These are phyloP conservation scores for Ogataea paradorogensis DNA, from an alignment of 805 yeast genomes.

Conservation along the genomic window DNA sequence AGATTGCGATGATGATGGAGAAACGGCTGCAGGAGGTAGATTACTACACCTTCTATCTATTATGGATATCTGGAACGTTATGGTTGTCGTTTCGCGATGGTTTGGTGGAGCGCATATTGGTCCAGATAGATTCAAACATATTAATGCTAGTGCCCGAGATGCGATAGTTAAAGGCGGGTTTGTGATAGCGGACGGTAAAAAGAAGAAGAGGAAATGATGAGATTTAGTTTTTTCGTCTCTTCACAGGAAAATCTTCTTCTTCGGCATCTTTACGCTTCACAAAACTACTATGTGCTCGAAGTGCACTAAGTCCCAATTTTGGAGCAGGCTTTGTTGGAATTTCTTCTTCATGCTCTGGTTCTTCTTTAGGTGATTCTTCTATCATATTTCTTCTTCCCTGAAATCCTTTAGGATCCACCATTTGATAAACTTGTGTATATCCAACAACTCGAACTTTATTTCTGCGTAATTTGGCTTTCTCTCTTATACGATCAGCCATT, in stretches of 20 bases:
- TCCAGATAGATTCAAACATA: slow-evolving; percentile 91
- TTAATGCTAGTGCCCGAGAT: slow-evolving; percentile 83
- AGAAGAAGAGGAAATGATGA: slow-evolving; percentile 27
- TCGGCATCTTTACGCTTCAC: slow-evolving; percentile 4
- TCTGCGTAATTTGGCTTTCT: slow-evolving; percentile 17
- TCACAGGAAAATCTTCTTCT: slow-evolving; percentile 14
- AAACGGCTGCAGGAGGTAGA: slow-evolving; percentile 91
- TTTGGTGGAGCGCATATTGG: slow-evolving; percentile 91
- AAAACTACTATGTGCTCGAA: slow-evolving; percentile 8
- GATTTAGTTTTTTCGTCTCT: slow-evolving; percentile 16
- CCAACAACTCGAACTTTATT: slow-evolving; percentile 27
- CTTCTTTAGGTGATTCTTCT: slow-evolving; percentile 29
- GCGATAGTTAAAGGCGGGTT: slow-evolving; percentile 70
- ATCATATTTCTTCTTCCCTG: slow-evolving; percentile 1
- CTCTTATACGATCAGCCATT: slow-evolving; percentile 26
- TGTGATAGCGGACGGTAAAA: slow-evolving; percentile 21
- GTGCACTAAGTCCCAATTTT: slow-evolving; percentile 4
- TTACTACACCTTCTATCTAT: slow-evolving; percentile 69
- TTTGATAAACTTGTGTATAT: slow-evolving; percentile 24
- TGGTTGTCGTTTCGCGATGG: slow-evolving; percentile 89
- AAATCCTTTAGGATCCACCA: slow-evolving; percentile 6
- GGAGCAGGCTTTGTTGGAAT: not conserved
- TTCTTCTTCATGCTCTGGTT: not conserved
- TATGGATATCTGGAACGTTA: slow-evolving; percentile 79
- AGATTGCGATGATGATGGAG: slow-evolving; percentile 97